Base-by-base conservation (phyloP, 129 eudicot genomes). In the Gnaphalium uliginosum region DNA sequence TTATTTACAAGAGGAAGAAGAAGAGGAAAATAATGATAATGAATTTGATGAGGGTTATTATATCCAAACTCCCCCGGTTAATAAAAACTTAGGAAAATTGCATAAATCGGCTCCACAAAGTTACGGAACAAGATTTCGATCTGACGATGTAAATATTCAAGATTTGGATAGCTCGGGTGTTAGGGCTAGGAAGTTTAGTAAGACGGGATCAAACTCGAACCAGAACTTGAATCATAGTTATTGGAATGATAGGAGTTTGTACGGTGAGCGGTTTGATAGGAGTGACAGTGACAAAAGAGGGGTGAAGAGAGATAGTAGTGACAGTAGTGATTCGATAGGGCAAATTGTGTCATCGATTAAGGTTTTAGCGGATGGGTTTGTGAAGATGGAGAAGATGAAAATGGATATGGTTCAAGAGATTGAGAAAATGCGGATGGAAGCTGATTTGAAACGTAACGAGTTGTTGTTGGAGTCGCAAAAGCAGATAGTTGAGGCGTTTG, bases 351-450 rank as follows among this genome's bases (percentile, higher is more conserved):
- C 79, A 7, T 86, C 96, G 29, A 88, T 93, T 23, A 86, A 81
- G 82, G 35, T 83, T 58, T 72, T 93, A 73, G 95, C 92, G 7
- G 96, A 93, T 46, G 98, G 96, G 24, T 90, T 90, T 59, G 75
- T 93, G 87, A 93, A 78, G 82, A 86, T 90, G 98, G 98, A 93
- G 83, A 85, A 80, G 68, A 87, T 87, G 96, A 93, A 90, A 85
- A 93, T 93, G 96, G 98, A 90, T 3, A 88, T 93, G 96, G 89
- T 90, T 30, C 74, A 85, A n/a, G 95, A 93, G 72, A 86, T 88
- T 51, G 98, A 93, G 88, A 86, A 81, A 35, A 79, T 62, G 75
- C 76, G 96, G 30, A 90, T 88, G 89, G 96, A 93, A 63, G 88
- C 90, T 72, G 98, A 93, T 83, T 77, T 93, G 90, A 93, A 86